Conservation (phyloP, 2,329 filamentous ascomycete species). For the Aureobasidium sp. region DNA sequence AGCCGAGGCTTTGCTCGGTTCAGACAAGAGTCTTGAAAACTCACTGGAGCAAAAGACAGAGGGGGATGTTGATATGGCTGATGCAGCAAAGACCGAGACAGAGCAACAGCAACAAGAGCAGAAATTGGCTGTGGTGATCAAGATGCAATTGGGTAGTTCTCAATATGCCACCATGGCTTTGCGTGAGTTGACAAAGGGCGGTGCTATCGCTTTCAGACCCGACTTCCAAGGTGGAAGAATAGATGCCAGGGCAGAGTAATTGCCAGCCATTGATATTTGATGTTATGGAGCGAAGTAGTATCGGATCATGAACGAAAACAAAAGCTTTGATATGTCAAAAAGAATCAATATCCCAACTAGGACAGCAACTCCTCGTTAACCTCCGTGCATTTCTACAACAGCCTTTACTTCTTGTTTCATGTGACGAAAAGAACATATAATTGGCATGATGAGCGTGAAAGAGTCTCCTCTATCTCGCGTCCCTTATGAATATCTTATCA, state of each 20-base stretch:
- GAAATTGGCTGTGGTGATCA: constrained; percentile 63
- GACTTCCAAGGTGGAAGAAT: constrained; percentile 41
- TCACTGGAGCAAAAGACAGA: background rate
- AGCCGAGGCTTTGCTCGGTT: constrained; percentile 21
- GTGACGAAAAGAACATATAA: too few relatives aligned
- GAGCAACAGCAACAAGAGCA: background rate
- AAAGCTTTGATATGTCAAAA: background rate
- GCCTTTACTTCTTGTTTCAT: too few relatives aligned
- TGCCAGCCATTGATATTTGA: background rate
- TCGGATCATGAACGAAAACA: background rate
- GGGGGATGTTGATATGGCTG: background rate
- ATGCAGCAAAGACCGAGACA: constrained; percentile 21
- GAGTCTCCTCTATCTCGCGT: too few relatives aligned
- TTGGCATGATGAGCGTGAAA: too few relatives aligned
- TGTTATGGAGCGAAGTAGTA: background rate
- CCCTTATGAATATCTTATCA: too few relatives aligned
- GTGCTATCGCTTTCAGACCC: constrained; percentile 57
- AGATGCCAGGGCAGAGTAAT: background rate
- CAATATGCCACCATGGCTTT: constrained; percentile 82
- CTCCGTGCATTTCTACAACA: too few relatives aligned
- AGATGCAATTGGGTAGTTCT: constrained; percentile 68
- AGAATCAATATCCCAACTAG: too few relatives aligned
- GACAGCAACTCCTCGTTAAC: too few relatives aligned
- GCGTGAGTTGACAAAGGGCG: constrained; percentile 66
- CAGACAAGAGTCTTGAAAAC: constrained; percentile 17